Conservation (phyloP, 2,329 filamentous ascomycete genomes). For the Phyllosticta citriasiana region DNA sequence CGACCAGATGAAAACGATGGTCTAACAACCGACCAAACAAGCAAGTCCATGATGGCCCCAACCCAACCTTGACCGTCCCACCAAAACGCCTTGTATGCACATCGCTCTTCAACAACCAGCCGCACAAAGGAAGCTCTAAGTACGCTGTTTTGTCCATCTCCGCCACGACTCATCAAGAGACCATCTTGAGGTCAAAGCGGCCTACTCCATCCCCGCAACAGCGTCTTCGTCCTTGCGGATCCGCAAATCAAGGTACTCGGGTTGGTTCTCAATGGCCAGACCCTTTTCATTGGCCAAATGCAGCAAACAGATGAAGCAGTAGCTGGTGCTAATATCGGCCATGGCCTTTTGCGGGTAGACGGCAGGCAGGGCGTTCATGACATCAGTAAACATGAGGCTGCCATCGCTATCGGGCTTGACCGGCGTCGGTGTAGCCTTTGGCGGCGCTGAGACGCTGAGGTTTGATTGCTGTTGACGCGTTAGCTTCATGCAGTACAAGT, state of each 20-base stretch:
- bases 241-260: conserved; percentile 39
- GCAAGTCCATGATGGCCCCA: neutral
- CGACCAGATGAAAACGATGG: neutral
- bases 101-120: neutral
- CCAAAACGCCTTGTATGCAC: neutral
- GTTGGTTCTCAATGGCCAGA: conserved; percentile 59
- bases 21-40: neutral
- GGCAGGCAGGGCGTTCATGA: conserved; percentile 79
- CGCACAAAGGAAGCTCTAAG: neutral
- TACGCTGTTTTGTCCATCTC: neutral
- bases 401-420: conserved; percentile 33
- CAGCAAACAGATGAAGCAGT: conserved; percentile 85
- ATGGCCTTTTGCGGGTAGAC: conserved; percentile 82
- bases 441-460: conserved; percentile 15
- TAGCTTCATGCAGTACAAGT: neutral
- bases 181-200: neutral
- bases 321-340: conserved; percentile 88
- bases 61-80: neutral
- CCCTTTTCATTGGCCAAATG: conserved; percentile 93
- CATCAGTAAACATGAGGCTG: conserved; percentile 71
- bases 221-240: conserved; percentile 35
- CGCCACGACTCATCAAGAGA: neutral
- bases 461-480: neutral
- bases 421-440: conserved; percentile 12
- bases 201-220: conserved; percentile 24